Evolutionary conservation across 169 alveolate species (phyloP).

Genomic region (Cryptosporidium andersoni): DNA sequence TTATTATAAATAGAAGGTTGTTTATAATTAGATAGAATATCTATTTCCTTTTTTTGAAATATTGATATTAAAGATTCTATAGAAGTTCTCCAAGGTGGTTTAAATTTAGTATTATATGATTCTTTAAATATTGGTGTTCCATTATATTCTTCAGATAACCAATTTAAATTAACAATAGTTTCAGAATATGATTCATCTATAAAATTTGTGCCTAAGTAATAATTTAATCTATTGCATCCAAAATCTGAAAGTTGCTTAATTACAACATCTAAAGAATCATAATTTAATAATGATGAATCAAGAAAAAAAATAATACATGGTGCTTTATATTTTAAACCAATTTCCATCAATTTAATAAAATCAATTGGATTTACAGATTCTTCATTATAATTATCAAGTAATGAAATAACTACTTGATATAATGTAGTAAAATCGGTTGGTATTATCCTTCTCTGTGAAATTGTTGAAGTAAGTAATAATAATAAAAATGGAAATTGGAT

Average conservation of each 20-base stretch:
- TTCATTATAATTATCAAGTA: constrained; percentile 3
- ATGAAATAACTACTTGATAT: background rate
- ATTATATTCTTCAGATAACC: constrained; percentile 22
- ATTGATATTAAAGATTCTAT: constrained; percentile 27
- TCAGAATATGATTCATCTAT: background rate
- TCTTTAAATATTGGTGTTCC: constrained; percentile 32
- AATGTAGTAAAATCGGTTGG: background rate
- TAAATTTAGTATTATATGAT: constrained; percentile 17
- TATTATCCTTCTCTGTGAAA: constrained; percentile 7
- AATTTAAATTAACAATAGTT: background rate
- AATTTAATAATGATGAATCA: constrained; percentile 4
- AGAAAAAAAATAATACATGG: constrained; percentile 31
- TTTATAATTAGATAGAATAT: constrained; percentile 1
- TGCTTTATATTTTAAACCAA: background rate
- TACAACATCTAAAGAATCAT: background rate
- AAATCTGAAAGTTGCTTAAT: background rate
- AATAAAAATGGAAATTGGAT: constrained; percentile 16
- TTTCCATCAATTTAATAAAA: constrained; percentile 1
- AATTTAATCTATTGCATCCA: constrained; percentile 1
- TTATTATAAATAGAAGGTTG: constrained; percentile 38
- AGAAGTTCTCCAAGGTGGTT: constrained; percentile 71
- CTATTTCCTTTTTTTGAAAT: constrained; percentile 28
- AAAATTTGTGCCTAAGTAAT: background rate
- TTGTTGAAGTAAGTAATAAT: background rate
- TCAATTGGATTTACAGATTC: background rate